A percentile compares a stretch with the other conserved stretches of the same genome.
phyloP scores from a whole-genome alignment of 108 stramenopile species.

The Fistulifera pelliculosa region DNA sequence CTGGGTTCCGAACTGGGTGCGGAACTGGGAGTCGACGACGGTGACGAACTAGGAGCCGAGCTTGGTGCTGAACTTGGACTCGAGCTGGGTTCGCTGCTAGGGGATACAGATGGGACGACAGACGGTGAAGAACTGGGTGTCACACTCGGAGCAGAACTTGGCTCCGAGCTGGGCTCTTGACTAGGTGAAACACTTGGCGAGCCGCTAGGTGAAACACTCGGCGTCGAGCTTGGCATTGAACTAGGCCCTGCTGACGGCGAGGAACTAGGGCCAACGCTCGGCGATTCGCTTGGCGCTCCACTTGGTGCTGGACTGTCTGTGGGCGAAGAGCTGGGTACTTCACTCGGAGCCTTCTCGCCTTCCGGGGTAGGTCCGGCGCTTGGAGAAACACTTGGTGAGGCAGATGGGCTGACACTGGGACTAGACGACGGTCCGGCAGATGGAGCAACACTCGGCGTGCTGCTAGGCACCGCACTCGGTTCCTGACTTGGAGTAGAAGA shows the following conservation, averaged over 20 bases:
- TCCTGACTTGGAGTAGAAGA: background rate
- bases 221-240: background rate
- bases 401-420: background rate
- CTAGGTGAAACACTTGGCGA: background rate
- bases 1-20: background rate
- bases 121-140: background rate
- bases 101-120: background rate
- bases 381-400: background rate
- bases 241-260: background rate
- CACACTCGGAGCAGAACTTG: background rate
- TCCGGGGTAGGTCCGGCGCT: background rate
- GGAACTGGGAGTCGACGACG: no score
- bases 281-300: background rate
- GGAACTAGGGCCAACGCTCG: background rate
- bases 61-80: conserved; percentile 6
- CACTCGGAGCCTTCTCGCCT: background rate
- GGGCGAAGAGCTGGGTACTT: conserved; percentile 1
- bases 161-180: background rate
- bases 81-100: background rate
- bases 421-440: background rate
- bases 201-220: background rate
- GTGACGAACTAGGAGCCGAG: background rate
- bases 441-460: background rate
- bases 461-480: background rate
- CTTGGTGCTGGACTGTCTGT: background rate